Evolutionary conservation across 192 early-diverging fungal species (phyloP), one percentile per base, ranked within the genome.

Genomic region (Gaertneriomyces sp.): DNA sequence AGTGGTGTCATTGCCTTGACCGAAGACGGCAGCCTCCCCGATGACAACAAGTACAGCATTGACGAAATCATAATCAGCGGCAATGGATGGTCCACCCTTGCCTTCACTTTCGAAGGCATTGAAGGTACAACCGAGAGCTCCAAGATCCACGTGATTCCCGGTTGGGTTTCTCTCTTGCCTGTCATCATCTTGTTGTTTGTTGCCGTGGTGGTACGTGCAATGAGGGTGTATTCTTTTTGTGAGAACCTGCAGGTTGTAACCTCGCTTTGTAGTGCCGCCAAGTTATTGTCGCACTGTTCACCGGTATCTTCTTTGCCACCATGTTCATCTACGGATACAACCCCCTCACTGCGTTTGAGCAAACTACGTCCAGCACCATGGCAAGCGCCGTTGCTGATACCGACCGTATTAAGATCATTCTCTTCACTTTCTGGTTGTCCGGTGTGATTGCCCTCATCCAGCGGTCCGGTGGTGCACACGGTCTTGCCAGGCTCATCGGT

Each of bases 311-410:
- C 17, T 17, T 49, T 17, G 47, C 47, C 17, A 17, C 47, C 47
- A n/a, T 49, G 12, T 49, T 49, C 17, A 49, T 49, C 47, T n/a
- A 49, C 47, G 47, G 47, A 49, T 49, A 49, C 47, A 49, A 49
- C 47, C 47, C 47, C 1, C 17, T 49, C 12, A 17, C 47, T 17
- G 47, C 47, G 12, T 49, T 12, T 12, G 47, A 49, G 3, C 47
- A 49, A 49, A 49, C 47, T 0, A 49, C 47, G 11, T 49, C 47
- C 17, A n/a, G 17, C 47, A n/a, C 11, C 47, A 49, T 49, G 47
- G 47, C 47, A 12, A 49, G 17, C 12, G 47, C 47, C 11, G 47
- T 49, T 17, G 47, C 47, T 17, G 17, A 12, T 17, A 49, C 47
- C 47, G 47, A 49, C 47, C 47, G 47, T 49, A 49, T 49, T 17